Conservation (phyloP, 1,284 basidiomycete genomes). For the Earliella scabrosa region DNA sequence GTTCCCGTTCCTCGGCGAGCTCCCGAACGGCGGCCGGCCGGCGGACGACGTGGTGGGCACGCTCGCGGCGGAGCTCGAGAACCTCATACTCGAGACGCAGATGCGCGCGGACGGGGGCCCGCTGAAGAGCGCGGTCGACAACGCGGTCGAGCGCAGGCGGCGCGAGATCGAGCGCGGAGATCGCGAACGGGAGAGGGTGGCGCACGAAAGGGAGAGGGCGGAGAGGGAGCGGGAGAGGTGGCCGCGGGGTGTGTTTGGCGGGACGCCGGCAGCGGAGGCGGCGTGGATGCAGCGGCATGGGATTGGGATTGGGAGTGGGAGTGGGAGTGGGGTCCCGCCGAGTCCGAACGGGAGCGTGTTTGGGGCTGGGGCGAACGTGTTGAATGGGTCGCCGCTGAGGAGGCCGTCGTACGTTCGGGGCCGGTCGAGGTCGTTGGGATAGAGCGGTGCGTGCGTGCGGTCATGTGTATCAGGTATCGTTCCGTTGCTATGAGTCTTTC, state of each 20-base stretch:
- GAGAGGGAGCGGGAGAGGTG: neutral
- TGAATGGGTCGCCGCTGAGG: constrained; percentile 7
- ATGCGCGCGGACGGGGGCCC: constrained; percentile 58
- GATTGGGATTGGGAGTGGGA: neutral
- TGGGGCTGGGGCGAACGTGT: neutral
- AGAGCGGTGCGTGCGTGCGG: no score
- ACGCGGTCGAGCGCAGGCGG: constrained; percentile 24
- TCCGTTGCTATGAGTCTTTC: no score
- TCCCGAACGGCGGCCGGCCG: constrained; percentile 13
- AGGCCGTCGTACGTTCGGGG: constrained; percentile 16
- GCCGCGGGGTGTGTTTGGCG: constrained; percentile 1
- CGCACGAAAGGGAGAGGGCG: neutral
- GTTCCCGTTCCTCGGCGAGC: constrained; percentile 24
- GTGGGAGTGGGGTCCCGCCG: neutral
- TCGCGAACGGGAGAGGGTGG: neutral
- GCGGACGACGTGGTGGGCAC: constrained; percentile 42
- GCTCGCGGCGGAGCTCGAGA: constrained; percentile 60
- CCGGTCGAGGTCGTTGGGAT: constrained; percentile 21
- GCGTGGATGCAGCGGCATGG: constrained; percentile 6
- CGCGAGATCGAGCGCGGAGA: neutral
- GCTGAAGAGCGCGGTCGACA: constrained; percentile 40
- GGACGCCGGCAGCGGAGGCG: constrained; percentile 3
- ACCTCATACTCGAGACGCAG: constrained; percentile 64
- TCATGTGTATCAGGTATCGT: no score
- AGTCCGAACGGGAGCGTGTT: neutral